These are phyloP conservation scores for Penicillium herquei DNA, from an alignment of 495 filamentous ascomycete genomes.

Conservation along the genomic window DNA sequence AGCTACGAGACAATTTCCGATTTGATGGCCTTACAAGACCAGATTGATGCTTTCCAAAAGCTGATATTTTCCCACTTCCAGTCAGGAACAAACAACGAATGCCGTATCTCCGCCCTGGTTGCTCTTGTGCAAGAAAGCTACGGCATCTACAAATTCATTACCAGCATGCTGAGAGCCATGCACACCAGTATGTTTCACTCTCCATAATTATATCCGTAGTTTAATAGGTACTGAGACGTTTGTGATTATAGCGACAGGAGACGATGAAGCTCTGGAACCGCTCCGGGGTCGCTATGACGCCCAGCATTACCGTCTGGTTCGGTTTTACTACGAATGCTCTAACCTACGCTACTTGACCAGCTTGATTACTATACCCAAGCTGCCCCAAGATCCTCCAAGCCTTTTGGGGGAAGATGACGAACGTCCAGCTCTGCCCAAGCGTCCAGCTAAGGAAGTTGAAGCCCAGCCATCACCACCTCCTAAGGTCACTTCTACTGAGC, in stretches of 20 bases:
- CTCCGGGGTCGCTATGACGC: slow-evolving; percentile 85
- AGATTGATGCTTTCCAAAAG: slow-evolving; percentile 98
- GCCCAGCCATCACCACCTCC: slow-evolving; percentile 63
- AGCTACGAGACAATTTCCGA: slow-evolving; percentile 96
- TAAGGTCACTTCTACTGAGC: slow-evolving; percentile 66
- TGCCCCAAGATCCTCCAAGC: slow-evolving; percentile 91
- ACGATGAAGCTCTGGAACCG: slow-evolving; percentile 91
- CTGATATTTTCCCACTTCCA: slow-evolving; percentile 96
- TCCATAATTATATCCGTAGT: neutral
- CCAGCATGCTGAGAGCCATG: slow-evolving; percentile 94
- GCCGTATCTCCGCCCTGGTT: slow-evolving; percentile 89
- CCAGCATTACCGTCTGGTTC: slow-evolving; percentile 91
- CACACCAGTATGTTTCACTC: slow-evolving; percentile 69
- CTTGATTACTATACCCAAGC: slow-evolving; percentile 91
- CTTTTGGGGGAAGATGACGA: slow-evolving; percentile 81
- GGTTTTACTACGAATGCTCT: slow-evolving; percentile 99
- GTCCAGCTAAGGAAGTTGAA: slow-evolving; percentile 65
- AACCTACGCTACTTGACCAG: slow-evolving; percentile 95
- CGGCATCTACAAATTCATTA: slow-evolving; percentile 95
- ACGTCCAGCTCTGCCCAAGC: slow-evolving; percentile 75
- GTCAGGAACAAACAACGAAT: slow-evolving; percentile 88
- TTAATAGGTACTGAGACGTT: slow-evolving; percentile 8
- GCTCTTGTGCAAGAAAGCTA: slow-evolving; percentile 96
- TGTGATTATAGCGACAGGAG: slow-evolving; percentile 68
- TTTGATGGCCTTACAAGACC: slow-evolving; percentile 94